These are phyloP conservation scores for Clonostachys rosea DNA, from an alignment of 2,329 filamentous ascomycete species.

Conservation along the genomic window DNA sequence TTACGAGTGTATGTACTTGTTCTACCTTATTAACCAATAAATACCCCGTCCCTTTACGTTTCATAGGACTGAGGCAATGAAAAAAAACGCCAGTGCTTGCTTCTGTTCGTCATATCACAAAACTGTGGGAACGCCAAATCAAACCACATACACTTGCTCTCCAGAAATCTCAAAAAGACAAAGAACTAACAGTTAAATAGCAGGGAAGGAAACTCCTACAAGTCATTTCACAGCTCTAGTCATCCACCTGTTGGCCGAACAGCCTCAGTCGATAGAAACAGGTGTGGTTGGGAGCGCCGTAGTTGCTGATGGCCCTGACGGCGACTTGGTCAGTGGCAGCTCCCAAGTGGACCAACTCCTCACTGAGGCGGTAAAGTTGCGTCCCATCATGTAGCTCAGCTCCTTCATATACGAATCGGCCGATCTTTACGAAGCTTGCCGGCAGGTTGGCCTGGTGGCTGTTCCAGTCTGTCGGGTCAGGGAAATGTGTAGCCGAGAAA, in stretches of 20 bases:
- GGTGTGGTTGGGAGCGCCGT: constrained; percentile 53
- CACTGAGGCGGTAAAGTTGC: constrained; percentile 48
- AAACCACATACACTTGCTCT: no score
- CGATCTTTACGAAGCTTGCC: constrained; percentile 50
- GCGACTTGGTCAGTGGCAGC: constrained; percentile 47
- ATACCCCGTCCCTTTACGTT: no score
- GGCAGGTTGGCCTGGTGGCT: constrained; percentile 15
- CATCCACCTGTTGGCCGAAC: constrained; percentile 33
- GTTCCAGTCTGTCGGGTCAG: constrained; percentile 21
- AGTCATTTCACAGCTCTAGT: not conserved
- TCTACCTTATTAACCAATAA: no score
- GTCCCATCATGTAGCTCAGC: constrained; percentile 33
- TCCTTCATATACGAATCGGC: constrained; percentile 48
- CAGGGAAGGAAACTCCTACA: not conserved
- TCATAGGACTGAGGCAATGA: no score
- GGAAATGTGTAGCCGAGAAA: constrained; percentile 37
- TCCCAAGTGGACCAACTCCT: constrained; percentile 40
- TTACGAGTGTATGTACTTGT: no score
- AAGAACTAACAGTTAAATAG: not conserved
- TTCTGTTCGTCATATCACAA: no score
- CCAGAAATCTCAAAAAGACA: not conserved
- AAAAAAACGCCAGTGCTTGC: no score
- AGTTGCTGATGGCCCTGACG: constrained; percentile 52
- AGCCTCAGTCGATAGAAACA: constrained; percentile 62
- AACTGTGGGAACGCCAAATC: no score